Evolutionary conservation across 2,329 filamentous ascomycete genomes (phyloP), one percentile per base, ranked within the genome.

Genomic region (Cercospora sesami): DNA sequence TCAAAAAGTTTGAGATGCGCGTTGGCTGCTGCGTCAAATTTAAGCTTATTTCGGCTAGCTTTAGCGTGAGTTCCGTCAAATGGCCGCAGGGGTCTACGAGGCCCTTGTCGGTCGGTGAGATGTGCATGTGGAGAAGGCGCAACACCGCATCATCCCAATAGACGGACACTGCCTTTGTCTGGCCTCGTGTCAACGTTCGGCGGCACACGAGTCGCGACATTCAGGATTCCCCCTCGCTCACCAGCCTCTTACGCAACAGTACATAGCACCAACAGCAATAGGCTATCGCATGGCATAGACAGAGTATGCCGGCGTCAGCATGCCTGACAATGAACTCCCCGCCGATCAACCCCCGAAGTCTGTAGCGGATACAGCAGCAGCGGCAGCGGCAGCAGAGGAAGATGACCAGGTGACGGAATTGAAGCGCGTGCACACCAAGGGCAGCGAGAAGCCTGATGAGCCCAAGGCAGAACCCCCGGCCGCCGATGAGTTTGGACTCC

Each of bases 401-500:
- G 62, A 68, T 14, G 62, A 68, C n/a, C 55, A 62, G 55, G 21
- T 64, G 26, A 33, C 55, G 18, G 68, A 64, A 31, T 55, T 72
- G 65, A 69, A 66, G 68, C 66, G 67, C 23, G 61, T 69, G 26
- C 59, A 65, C 23, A 70, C 66, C 14, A 70, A 70, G 57, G 66
- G 65, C 31, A 63, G 61, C 36, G 67, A 70, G 55, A 69, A 69
- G 51, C 58, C 66, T 18, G 68, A 73, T 63, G 69, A 71, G 61
- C 68, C 73, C 8, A 70, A 72, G 55, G 48, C 69, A n/a, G 71
- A 77, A 48, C 68, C 73, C 18, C 71, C 74, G 9, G 73, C 71
- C 31, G 72, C 77, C 7, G 79, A 80, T 62, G 79, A 80, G 65
- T 80, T 80, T 67, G 79, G 79, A 5, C 68, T 80, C 33, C 77